Conservation (phyloP, 2,329 filamentous ascomycete genomes). For the Pyricularia pennisetigena region DNA sequence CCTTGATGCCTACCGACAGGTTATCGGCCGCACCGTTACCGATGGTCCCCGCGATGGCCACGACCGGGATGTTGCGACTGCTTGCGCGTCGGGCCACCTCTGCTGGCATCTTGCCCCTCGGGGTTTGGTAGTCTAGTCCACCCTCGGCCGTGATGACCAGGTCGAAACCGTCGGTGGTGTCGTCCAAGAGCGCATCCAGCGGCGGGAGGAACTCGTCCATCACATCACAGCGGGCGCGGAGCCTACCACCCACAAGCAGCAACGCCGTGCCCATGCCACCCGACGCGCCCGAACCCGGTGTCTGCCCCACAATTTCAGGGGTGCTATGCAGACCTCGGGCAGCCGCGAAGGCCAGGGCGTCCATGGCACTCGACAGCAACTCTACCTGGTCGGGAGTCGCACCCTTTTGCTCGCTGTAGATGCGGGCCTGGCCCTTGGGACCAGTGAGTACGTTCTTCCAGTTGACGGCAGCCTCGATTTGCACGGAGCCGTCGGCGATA, state of each 20-base stretch:
- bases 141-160: slow-evolving; percentile 43
- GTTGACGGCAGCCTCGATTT: slow-evolving; percentile 40
- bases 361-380: slow-evolving; percentile 29
- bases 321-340: slow-evolving; percentile 15
- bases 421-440: slow-evolving; percentile 33
- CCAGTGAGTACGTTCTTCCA: slow-evolving; percentile 41
- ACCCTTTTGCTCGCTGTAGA: slow-evolving; percentile 43
- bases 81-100: slow-evolving; percentile 39
- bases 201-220: slow-evolving; percentile 33
- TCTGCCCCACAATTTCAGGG: slow-evolving; percentile 22
- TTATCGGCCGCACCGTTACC: slow-evolving; percentile 15
- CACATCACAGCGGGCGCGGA: slow-evolving; percentile 37
- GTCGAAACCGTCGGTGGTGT: slow-evolving; percentile 23
- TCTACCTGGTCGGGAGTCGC: slow-evolving; percentile 31
- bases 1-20: slow-evolving; percentile 23
- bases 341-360: slow-evolving; percentile 27
- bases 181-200: slow-evolving; percentile 31
- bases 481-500: slow-evolving; percentile 11
- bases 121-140: slow-evolving; percentile 39
- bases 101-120: slow-evolving; percentile 41
- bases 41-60: slow-evolving; percentile 27
- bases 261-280: slow-evolving; percentile 42
- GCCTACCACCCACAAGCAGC: slow-evolving; percentile 31
- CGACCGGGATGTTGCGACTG: slow-evolving; percentile 31
- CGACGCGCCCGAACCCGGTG: slow-evolving; percentile 39